phyloP scores from a whole-genome alignment of 495 filamentous ascomycete species.

The Neurospora sp. region DNA sequence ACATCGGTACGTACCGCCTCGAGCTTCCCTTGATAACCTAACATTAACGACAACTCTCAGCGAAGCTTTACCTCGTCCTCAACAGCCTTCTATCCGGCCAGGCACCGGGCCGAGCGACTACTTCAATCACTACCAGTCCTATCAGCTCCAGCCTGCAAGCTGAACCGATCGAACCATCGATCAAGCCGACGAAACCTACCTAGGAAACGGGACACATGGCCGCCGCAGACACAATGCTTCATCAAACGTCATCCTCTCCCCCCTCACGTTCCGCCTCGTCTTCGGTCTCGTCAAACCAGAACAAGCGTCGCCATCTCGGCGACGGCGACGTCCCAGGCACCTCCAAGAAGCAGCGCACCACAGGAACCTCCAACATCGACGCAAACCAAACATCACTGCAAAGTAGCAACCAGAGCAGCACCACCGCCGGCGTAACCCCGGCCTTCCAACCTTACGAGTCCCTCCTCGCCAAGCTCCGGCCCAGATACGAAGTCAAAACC shows the following conservation, averaged over 20 bases:
- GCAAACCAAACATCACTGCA: background rate
- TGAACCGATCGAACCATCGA: background rate
- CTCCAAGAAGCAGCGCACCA: constrained; percentile 1
- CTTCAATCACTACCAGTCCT: background rate
- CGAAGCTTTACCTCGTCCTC: background rate
- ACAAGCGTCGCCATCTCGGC: background rate
- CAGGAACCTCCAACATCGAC: background rate
- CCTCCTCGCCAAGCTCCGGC: constrained; percentile 15
- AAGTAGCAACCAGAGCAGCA: background rate
- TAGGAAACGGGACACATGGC: background rate
- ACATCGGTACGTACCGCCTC: background rate
- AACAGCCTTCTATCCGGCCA: background rate
- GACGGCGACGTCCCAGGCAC: background rate
- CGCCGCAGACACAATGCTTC: background rate
- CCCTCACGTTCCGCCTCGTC: background rate
- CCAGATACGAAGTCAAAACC: constrained; percentile 29
- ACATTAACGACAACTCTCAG: background rate
- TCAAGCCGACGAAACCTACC: background rate
- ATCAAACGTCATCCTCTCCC: background rate
- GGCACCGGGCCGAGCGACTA: background rate
- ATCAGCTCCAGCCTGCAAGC: background rate
- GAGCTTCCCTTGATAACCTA: background rate
- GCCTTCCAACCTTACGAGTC: constrained; percentile 13
- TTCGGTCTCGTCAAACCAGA: background rate
- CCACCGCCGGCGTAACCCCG: constrained; percentile 1